phyloP scores from a whole-genome alignment of 1,284 basidiomycete genomes.

The Tilletia walkeri region DNA sequence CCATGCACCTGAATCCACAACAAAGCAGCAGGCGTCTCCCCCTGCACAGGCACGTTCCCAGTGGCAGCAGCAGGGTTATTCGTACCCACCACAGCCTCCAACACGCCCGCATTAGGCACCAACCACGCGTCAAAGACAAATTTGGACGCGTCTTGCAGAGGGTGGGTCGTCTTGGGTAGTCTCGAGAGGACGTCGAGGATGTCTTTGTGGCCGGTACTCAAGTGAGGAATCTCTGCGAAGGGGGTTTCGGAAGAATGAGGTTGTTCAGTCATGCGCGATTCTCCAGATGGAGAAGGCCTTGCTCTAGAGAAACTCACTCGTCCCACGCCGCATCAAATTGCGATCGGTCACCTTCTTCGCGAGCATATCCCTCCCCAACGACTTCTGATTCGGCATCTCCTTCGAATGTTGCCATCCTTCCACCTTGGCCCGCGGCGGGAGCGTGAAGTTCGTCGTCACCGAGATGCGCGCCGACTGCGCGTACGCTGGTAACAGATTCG shows the following conservation, averaged over 20 bases:
- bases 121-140: constrained; percentile 85
- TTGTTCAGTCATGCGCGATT: no score
- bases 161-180: constrained; percentile 80
- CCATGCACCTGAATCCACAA: constrained; percentile 85
- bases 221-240: constrained; percentile 18
- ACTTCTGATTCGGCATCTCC: constrained; percentile 73
- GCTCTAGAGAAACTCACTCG: constrained; percentile 3
- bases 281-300: no score
- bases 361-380: constrained; percentile 72
- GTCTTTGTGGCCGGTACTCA: constrained; percentile 69
- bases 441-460: constrained; percentile 74
- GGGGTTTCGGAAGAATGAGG: no score
- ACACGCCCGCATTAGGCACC: constrained; percentile 58
- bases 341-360: constrained; percentile 56
- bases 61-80: neutral
- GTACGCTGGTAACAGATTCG: constrained; percentile 71
- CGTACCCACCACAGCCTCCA: constrained; percentile 25
- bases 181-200: constrained; percentile 66
- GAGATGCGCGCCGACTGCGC: constrained; percentile 83
- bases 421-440: constrained; percentile 67
- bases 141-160: constrained; percentile 63
- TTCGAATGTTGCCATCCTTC: constrained; percentile 48
- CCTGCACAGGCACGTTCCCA: neutral
- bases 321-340: constrained; percentile 43
- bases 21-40: constrained; percentile 58